Base-by-base conservation (phyloP, 805 yeast species). In the Sugiyamaella chiloensis region DNA sequence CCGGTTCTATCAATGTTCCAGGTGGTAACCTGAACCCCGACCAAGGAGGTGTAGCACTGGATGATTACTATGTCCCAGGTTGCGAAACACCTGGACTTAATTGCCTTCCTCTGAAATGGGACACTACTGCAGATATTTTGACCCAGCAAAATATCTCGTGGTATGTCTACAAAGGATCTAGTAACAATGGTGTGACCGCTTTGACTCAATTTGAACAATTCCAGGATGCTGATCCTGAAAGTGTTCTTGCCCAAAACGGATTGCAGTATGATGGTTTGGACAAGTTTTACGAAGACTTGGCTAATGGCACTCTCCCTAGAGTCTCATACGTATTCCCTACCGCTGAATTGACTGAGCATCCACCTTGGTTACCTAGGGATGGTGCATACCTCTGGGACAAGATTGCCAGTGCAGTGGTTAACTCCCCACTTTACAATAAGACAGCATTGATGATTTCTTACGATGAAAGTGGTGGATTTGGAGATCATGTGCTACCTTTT, bases 381-480 rank as follows among this genome's bases (percentile, higher is more conserved):
- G 61, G 61, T 5, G 61, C 57, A 17, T 57, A 57, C 54, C 50
- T 58, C 12, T 47, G 45, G 30, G 36, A 55, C 40, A 32, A 53
- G 46, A 45, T 52, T 6, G 48, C 57, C 24, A 53, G 53, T 20
- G 58, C 60, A 11, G 49, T 57, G 19, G 40, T 40, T 12, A 37
- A 46, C 19, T 45, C 54, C 11, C 61, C 57, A 5, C 30, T 30
- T 32, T 53, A 53, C 37, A 53, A 55, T 32, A 48, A 57, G 14
- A 57, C 61, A 21, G 60, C 51, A 7, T 32, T 58, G n/a, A 24
- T 58, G 26, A 42, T 55, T 17, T 53, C 60, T 7, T 58, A 57
- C 40, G 61, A 58, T 47, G 61, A 58, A 45, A 57, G 60, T 27
- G 61, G 61, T 19, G 61, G 60, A 42, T 58, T 47, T 43, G 60